Base-by-base conservation (phyloP, 306 rosid genomes). In the Hippophae tibetana region DNA sequence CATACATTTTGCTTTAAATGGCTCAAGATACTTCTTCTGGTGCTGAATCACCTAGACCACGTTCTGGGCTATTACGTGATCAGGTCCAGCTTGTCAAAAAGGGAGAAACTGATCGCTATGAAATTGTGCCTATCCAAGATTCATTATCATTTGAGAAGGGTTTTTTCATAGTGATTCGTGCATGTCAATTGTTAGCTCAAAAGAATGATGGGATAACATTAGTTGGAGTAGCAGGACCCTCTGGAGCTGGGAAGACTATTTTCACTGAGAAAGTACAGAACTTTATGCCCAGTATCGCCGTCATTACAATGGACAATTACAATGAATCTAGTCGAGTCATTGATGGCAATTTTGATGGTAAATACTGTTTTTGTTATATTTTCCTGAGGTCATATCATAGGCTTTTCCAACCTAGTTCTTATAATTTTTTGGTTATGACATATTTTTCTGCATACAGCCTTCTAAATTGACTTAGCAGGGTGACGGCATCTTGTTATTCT, bases 211-310 rank as follows among this genome's bases (percentile, higher is more conserved):
- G 99, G 72, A 61, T 88, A 73, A 67, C 82, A 49, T 70, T 93
- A 12, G 99, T 88, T 14, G 99, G 99, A 78, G 94, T 93, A 63
- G 99, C 99, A 23, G 99, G 97, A 57, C 97, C 99, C 52, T 93
- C 99, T 27, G 97, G 99, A 65, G 99, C 99, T 40, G 97, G 97
- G 74, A 93, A 93, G 77, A 88, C 94, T 68, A 94, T 88, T 61
- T 93, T 93, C 69, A 88, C 99, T 7, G 97, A 93, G 71, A 93
- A 93, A 75, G 81, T 93, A 59, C 83, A 80, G 65, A 86, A 60
- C 73, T 84, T 93, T 62, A 80, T 93, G 87, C 99, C 99, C 45
- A 93, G 99, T 81, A 66, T 93, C 56, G 95, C 95, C 59, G 95
- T 93, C 58, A 88, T 93, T 61, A 54, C 90, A 72, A 88, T 93